Percentiles rank a stretch among this genome's conserved stretches.
Evolutionary conservation across 768 basidiomycete species (phyloP).

Genomic region (Macrolepiota fuliginosa): DNA sequence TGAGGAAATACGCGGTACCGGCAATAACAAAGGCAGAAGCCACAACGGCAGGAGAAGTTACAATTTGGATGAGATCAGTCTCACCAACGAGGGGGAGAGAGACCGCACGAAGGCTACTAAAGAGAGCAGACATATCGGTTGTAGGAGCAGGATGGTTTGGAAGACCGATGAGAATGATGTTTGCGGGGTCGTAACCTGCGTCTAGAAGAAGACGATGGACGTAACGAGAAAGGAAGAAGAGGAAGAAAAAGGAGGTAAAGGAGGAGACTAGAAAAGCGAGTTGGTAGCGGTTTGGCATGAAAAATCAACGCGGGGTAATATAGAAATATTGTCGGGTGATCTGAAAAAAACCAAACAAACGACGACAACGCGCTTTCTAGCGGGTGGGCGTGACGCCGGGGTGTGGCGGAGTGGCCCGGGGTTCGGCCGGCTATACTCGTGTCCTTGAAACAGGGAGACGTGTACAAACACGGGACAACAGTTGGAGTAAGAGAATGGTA

Average conservation of each 20-base stretch:
- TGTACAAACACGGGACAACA: not conserved
- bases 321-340: not conserved
- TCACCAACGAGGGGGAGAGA: constrained; percentile 35
- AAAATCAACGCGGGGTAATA: constrained; percentile 8
- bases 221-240: constrained; percentile 43
- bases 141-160: constrained; percentile 14
- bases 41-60: constrained; percentile 28
- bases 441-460: not conserved
- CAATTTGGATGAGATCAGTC: constrained; percentile 28
- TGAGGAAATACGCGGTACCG: constrained; percentile 51
- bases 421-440: not conserved
- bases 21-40: constrained; percentile 45
- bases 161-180: constrained; percentile 64
- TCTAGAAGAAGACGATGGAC: constrained; percentile 42
- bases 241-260: constrained; percentile 40
- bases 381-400: not conserved
- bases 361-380: constrained; percentile 1
- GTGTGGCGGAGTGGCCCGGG: not conserved
- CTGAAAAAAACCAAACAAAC: constrained; percentile 4
- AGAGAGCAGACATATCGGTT: constrained; percentile 14
- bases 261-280: constrained; percentile 54
- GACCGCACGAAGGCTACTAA: constrained; percentile 29
- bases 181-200: constrained; percentile 55
- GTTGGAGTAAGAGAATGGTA: not conserved
- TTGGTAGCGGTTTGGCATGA: constrained; percentile 61